Evolutionary conservation across 164 flowering plant genomes (phyloP), one percentile per base, ranked within the genome.

Genomic region (Stephania cephalantha): DNA sequence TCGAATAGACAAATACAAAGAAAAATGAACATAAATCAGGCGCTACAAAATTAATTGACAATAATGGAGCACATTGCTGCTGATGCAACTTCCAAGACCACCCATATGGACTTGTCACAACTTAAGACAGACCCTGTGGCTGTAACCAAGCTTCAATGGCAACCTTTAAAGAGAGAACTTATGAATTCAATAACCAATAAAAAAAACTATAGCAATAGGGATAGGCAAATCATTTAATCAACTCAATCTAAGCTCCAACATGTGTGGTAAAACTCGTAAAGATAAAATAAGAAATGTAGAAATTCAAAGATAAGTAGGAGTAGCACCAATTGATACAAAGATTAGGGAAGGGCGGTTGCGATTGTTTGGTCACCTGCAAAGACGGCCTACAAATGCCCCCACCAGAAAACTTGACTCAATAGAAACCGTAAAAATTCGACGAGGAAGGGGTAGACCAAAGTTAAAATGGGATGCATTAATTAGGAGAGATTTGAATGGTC

Each of bases 1-100:
- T 88, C 79, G 80, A 72, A 75, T 35, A 25, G 11, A 50, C 79
- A 81, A 72, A 75, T 35, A 25, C 55, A 50, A 65, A 11, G 42
- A 70, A 74, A 5, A 77, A 73, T 55, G 53, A 58, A 75, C 42
- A 58, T 12, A 52, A 61, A 46, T 74, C 13, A 8, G 77, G 8
- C 29, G 42, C 58, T 68, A 75, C 30, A 17, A 17, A 1, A 5
- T 70, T 20, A 55, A 22, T 20, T 4, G 45, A 13, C 22, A 7
- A 42, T 0, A 69, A 42, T 50, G 15, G 15, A 25, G 55, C 15
- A 50, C 55, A 50, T 0, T 10, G 55, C 42, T 35, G 42, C 42
- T 50, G 55, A 50, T 50, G 55, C 55, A 50, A 50, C 55, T 50
- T 50, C 55, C 55, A 11, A 50, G 55, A 15, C 55, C 55, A 10